Conservation (phyloP, 208 protist species). For the Entamoeba histolytica region DNA sequence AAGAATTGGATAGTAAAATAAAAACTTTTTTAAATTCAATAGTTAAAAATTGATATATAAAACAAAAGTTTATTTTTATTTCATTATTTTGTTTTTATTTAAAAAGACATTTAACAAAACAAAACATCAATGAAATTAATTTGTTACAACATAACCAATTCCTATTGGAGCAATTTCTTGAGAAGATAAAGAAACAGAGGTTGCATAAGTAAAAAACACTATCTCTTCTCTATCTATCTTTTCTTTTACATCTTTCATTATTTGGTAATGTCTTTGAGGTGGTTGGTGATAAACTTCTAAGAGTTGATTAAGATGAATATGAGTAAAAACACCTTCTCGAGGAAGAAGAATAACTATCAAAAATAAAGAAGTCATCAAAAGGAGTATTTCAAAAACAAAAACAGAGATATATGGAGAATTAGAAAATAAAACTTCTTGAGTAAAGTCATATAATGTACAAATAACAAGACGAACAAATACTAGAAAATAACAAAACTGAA, state of each 20-base stretch:
- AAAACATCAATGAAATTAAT: no score
- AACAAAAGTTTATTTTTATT: no score
- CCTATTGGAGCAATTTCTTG: background rate
- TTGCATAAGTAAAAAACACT: background rate
- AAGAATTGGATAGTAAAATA: no score
- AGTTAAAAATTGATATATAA: no score
- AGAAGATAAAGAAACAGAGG: background rate
- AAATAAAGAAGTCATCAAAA: background rate
- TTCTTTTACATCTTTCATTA: background rate
- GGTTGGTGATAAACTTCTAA: background rate
- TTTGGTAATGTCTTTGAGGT: background rate
- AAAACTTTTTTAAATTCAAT: no score
- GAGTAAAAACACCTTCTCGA: background rate
- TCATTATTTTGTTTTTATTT: no score
- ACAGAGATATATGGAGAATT: background rate
- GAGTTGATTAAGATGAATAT: background rate
- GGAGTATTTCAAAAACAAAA: background rate
- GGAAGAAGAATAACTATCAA: background rate
- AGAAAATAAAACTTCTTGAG: background rate
- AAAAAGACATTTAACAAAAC: no score
- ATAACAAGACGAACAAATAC: background rate
- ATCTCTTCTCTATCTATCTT: background rate
- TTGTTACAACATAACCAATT: background rate
- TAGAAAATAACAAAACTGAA: background rate
- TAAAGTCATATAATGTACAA: background rate